Base-by-base conservation (phyloP, 192 early-diverging fungal species). In the Thoreauomyces humboldtii region DNA sequence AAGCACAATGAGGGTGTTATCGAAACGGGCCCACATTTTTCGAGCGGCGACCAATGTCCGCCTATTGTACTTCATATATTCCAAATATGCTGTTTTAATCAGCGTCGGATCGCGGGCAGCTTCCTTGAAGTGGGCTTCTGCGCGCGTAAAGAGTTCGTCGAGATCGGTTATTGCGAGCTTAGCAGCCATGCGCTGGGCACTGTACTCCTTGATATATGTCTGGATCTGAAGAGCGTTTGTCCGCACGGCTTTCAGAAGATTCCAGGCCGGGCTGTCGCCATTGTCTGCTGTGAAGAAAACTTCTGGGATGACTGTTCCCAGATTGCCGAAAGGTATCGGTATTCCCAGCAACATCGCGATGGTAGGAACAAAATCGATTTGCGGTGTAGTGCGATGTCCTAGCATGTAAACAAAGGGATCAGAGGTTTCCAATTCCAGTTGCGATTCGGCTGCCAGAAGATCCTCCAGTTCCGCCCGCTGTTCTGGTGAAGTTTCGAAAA, bases 11-110 rank as follows among this genome's bases (percentile, higher is more conserved):
- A 90, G 74, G 1, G 79, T 77, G 5, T 84, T 72, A 50, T 98
- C 93, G 67, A 98, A 98, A 29, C 92, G 90, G 15, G 94, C 91
- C 96, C 96, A 98, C 36, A 91, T 83, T 31, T 81, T 73, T n/a
- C 91, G 86, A 57, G 90, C 84, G 17, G 85, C 82, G 14, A 80
- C 79, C 14, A 98, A 77, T 0, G 89, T 80, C 4, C 68, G 66
- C 0, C 87, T 71, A 41, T 88, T 73, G 56, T 89, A 91, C 38
- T 73, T 75, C 28, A 73, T 62, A 47, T 81, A 81, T 21, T 63
- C 11, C 17, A 71, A 52, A 59, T 72, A 77, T 5, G 71, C 44
- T 7, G 28, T 52, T 19, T 54, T 25, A 15, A 67, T 4, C 28
- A n/a, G 11, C 2, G n/a, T 63, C 47, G 47, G 27, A 19, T 28